Conservation (phyloP, 2,329 filamentous ascomycete genomes). For the Pyrenophora teres region DNA sequence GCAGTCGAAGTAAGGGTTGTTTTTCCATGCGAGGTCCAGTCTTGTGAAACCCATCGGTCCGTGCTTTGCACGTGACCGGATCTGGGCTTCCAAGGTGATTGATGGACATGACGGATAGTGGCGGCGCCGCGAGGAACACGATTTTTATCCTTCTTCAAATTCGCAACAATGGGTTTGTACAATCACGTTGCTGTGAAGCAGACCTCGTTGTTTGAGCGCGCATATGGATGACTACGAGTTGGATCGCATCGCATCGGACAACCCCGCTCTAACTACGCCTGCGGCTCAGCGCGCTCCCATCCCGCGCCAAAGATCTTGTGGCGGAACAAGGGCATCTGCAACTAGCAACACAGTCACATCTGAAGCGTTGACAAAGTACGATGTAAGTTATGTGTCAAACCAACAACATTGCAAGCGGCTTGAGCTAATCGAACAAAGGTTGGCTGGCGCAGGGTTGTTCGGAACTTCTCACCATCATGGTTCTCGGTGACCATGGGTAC, state of each 20-base stretch:
- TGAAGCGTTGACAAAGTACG: slow-evolving; percentile 31
- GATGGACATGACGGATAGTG: slow-evolving; percentile 2
- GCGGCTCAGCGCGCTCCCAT: slow-evolving; percentile 22
- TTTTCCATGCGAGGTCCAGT: slow-evolving; percentile 2
- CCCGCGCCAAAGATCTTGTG: slow-evolving; percentile 20
- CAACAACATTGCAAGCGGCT: neutral
- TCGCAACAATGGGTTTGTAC: no score
- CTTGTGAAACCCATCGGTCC: slow-evolving; percentile 15
- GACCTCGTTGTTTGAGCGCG: neutral
- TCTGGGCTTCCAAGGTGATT: neutral
- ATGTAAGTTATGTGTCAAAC: slow-evolving; percentile 17
- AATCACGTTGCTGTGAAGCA: no score
- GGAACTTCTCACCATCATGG: slow-evolving; percentile 47
- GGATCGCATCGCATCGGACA: slow-evolving; percentile 32
- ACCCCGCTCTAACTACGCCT: slow-evolving; percentile 35
- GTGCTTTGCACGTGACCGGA: slow-evolving; percentile 14
- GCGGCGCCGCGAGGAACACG: slow-evolving; percentile 4
- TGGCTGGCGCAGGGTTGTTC: slow-evolving; percentile 44
- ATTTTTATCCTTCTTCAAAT: neutral
- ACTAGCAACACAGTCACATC: slow-evolving; percentile 1
- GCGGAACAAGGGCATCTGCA: slow-evolving; percentile 9
- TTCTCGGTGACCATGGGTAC: slow-evolving; percentile 62
- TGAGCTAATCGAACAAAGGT: slow-evolving; percentile 19
- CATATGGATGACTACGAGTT: slow-evolving; percentile 38
- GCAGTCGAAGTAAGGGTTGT: slow-evolving; percentile 3